Evolutionary conservation across 139 green algal species (phyloP).

Genomic region (Haematococcus lacustris): DNA sequence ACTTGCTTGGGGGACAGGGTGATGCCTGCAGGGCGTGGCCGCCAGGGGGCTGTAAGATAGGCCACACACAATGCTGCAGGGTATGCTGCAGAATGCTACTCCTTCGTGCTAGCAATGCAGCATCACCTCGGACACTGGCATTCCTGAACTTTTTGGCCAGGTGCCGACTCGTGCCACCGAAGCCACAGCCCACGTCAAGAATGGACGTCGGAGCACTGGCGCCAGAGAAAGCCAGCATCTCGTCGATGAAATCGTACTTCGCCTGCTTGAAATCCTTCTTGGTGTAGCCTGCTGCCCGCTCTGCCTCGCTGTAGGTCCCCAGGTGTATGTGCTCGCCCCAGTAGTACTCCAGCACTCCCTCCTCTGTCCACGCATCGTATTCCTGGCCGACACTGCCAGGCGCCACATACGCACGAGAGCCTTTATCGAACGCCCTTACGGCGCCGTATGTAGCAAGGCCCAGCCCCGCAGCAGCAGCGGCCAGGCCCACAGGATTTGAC

Average conservation of each 20-base stretch:
- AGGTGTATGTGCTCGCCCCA: constrained; percentile 98
- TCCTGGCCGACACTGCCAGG: constrained; percentile 85
- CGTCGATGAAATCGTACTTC: constrained; percentile 90
- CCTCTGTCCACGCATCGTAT: constrained; percentile 90
- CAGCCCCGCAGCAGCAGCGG: constrained; percentile 1
- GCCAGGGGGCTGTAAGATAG: too few species aligned
- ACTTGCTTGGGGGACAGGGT: constrained; percentile 86
- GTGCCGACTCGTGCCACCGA: constrained; percentile 81
- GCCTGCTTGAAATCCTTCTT: constrained; percentile 91
- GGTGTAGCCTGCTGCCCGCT: constrained; percentile 59
- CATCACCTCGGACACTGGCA: too few species aligned
- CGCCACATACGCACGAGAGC: constrained; percentile 71
- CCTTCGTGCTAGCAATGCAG: too few species aligned
- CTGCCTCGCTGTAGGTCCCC: constrained; percentile 82
- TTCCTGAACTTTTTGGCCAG: constrained; percentile 70
- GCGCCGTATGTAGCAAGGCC: background rate
- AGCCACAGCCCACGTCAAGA: constrained; percentile 91
- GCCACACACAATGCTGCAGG: too few species aligned
- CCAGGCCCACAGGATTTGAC: background rate
- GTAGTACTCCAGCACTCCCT: constrained; percentile 81
- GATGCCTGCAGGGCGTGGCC: constrained; percentile 69
- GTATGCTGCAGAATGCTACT: too few species aligned
- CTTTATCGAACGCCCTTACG: constrained; percentile 47
- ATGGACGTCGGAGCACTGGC: constrained; percentile 41
- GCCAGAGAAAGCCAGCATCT: constrained; percentile 75